These are phyloP conservation scores for Pseudogymnoascus sp. DNA, from an alignment of 2,329 filamentous ascomycete species.

Conservation along the genomic window DNA sequence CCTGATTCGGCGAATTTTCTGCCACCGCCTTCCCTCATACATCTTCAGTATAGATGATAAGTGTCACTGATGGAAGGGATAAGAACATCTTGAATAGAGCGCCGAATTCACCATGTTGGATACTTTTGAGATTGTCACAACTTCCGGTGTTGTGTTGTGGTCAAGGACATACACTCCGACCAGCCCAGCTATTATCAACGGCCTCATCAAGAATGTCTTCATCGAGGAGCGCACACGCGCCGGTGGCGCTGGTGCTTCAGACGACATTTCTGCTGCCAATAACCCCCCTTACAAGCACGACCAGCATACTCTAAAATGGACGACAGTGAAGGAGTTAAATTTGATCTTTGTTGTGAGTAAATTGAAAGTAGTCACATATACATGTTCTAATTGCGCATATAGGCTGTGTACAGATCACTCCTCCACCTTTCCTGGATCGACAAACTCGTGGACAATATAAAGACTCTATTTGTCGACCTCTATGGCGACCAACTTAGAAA, in stretches of 20 bases:
- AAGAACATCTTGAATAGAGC: constrained; percentile 5
- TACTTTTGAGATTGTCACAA: constrained; percentile 92
- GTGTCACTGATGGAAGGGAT: constrained; percentile 7
- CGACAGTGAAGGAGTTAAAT: constrained; percentile 82
- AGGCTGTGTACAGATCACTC: constrained; percentile 96
- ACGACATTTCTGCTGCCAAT: constrained; percentile 51
- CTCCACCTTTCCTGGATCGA: constrained; percentile 96
- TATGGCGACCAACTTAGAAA: constrained; percentile 84
- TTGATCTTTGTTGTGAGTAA: constrained; percentile 82
- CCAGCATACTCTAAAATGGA: constrained; percentile 93
- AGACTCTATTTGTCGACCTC: constrained; percentile 81
- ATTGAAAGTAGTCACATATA: neutral
- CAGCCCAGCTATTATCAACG: constrained; percentile 79
- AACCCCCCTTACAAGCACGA: constrained; percentile 81
- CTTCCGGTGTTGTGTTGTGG: constrained; percentile 94
- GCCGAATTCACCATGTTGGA: constrained; percentile 63
- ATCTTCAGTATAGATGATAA: constrained; percentile 1
- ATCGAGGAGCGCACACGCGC: constrained; percentile 80
- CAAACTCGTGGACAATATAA: constrained; percentile 90
- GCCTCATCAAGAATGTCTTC: constrained; percentile 91
- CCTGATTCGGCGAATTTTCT: neutral
- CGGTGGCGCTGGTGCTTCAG: constrained; percentile 45
- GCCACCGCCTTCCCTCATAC: constrained; percentile 8
- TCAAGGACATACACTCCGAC: constrained; percentile 78
- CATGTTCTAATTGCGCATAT: constrained; percentile 12